Conservation (phyloP, 257 asterid genomes). For the Echium plantagineum region DNA sequence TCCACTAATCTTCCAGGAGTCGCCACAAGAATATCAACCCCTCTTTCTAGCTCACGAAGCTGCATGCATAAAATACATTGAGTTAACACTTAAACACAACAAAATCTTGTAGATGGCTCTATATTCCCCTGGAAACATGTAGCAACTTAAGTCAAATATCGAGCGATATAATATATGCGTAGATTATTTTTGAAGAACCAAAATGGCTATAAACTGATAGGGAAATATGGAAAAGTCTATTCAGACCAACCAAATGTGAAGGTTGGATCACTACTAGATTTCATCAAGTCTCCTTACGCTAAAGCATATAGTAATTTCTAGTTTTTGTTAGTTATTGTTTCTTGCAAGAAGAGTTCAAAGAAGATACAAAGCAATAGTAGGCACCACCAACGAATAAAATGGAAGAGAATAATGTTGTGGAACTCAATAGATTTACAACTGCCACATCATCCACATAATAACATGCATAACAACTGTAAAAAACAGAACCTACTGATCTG, state of each 20-base stretch:
- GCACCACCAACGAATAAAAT: background rate
- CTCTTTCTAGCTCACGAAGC: conserved; percentile 20
- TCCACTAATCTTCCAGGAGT: conserved; percentile 21
- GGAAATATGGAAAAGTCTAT: background rate
- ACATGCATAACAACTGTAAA: background rate
- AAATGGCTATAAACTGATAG: background rate
- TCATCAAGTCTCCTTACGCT: background rate
- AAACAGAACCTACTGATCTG: background rate
- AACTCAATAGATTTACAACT: background rate
- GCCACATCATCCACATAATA: background rate
- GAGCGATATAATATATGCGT: too few species aligned
- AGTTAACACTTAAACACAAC: background rate
- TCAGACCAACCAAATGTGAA: background rate
- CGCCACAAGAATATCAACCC: conserved; percentile 20
- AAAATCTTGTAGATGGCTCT: background rate
- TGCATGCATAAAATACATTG: background rate
- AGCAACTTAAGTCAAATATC: too few species aligned
- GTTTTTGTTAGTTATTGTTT: too few species aligned
- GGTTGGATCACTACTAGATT: background rate
- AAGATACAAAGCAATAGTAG: background rate
- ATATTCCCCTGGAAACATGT: too few species aligned
- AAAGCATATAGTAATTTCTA: background rate
- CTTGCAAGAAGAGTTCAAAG: background rate
- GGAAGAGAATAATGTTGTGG: background rate
- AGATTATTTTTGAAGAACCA: too few species aligned